A percentile compares a stretch with the other conserved stretches of the same genome.
phyloP scores from a whole-genome alignment of 768 basidiomycete species.

The Agrocybe pediades region DNA sequence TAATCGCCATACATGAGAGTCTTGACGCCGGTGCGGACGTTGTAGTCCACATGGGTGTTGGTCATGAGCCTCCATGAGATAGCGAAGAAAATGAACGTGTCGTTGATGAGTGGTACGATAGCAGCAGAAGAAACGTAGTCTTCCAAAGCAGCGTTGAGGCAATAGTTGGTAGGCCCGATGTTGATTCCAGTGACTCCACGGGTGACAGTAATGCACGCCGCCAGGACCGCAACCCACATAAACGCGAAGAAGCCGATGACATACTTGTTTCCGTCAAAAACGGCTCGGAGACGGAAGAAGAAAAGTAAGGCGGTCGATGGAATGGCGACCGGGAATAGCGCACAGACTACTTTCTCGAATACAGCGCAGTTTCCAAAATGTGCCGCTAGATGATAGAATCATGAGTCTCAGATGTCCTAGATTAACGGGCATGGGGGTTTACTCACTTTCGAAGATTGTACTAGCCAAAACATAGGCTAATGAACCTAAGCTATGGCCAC shows the following conservation, averaged over 20 bases:
- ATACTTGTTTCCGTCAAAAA: constrained; percentile 17
- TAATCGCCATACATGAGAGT: not conserved
- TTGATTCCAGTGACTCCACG: constrained; percentile 13
- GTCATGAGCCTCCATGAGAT: constrained; percentile 2
- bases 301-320: constrained; percentile 24
- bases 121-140: not conserved
- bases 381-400: not conserved
- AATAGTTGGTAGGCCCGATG: constrained; percentile 19
- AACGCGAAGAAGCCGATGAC: constrained; percentile 21
- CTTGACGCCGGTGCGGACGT: not conserved
- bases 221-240: constrained; percentile 27
- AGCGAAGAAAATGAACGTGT: not conserved
- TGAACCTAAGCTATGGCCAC: not conserved
- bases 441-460: constrained; percentile 8
- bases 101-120: constrained; percentile 1
- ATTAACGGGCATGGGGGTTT: too few relatives aligned
- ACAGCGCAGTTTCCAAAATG: not conserved
- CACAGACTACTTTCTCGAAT: not conserved
- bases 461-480: constrained; percentile 8
- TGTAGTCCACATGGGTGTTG: not conserved
- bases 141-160: not conserved
- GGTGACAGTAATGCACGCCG: constrained; percentile 19
- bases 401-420: not conserved
- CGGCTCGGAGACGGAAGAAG: constrained; percentile 21
- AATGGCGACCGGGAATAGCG: constrained; percentile 9